Conservation (phyloP, 129 eudicot genomes). For the Ambrosia trifida region DNA sequence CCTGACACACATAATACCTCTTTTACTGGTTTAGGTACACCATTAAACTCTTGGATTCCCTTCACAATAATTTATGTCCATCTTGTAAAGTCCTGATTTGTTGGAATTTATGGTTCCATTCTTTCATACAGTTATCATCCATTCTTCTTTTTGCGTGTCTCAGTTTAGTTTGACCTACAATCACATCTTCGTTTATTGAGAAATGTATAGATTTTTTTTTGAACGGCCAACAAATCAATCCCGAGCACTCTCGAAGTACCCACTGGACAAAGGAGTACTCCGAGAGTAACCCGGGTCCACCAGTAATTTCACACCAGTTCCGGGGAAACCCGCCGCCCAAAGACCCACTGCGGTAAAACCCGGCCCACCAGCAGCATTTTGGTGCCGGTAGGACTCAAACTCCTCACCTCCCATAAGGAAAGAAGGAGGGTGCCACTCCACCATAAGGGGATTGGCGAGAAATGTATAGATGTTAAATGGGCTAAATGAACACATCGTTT, state of each 20-base stretch:
- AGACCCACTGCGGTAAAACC: too few species aligned
- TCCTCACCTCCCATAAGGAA: too few species aligned
- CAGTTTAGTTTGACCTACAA: constrained; percentile 17
- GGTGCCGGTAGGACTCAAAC: too few species aligned
- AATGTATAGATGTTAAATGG: neutral
- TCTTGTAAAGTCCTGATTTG: constrained; percentile 13
- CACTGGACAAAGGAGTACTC: too few species aligned
- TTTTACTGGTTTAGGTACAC: constrained; percentile 56
- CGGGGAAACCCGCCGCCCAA: too few species aligned
- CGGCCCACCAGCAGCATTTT: too few species aligned
- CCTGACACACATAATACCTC: constrained; percentile 78
- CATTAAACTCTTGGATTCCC: constrained; percentile 1
- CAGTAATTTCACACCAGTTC: too few species aligned
- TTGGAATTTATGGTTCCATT: constrained; percentile 2
- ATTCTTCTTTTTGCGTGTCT: neutral
- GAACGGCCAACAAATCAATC: too few species aligned
- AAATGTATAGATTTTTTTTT: neutral
- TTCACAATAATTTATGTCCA: neutral
- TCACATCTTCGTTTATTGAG: neutral
- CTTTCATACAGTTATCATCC: neutral
- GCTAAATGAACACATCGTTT: neutral
- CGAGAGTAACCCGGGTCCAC: too few species aligned
- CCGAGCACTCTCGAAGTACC: too few species aligned
- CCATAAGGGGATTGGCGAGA: too few species aligned
- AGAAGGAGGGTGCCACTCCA: too few species aligned